Base-by-base conservation (phyloP, 768 basidiomycete species). In the Lentinula sp. region DNA sequence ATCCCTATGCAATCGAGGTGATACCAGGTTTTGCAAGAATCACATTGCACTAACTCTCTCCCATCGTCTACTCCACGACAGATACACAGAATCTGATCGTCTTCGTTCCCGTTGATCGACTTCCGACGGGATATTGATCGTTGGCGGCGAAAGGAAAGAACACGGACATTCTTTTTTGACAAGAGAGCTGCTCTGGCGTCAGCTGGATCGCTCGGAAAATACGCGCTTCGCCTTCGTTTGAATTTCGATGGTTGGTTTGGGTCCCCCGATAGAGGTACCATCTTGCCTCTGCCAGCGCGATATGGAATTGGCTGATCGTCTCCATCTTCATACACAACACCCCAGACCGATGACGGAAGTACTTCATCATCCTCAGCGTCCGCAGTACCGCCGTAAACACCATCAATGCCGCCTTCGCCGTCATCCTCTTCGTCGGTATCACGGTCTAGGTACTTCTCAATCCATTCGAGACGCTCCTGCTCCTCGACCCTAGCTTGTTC, bases 1-100 rank as follows among this genome's bases (percentile, higher is more conserved):
- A 93, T 88, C 56, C 90, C 91, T 41, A 93, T 85, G 71, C 91
- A 94, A 48, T 83, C 74, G 36, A 91, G 78, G 72, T 94, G 91
- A 68, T 88, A 93, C 91, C 91, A 94, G 15, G 78, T 85, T 68
- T 83, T 77, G 70, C 91, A 94, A 4, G 79, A 78, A 66, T 93
- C 91, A 65, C 91, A 94, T 66, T 92, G 91, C 36, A 93, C 92
- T 50, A 90, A 78, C 61, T 85, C 81, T n/a, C 86, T 76, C 3
- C 87, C 90, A 61, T 91, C 87, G 65, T 89, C 86, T 55, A 73
- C 76, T 16, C 85, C 86, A 46, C 75, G 72, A 68, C 91, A 93
- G 32, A 88, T 77, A 69, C 91, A 93, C 16, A 85, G 67, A 16
- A 79, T 81, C 10, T 80, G 81, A 5, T 81, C 81, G 12, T 78